phyloP scores from a whole-genome alignment of 129 eudicot genomes.

The Lactuca sativa region DNA sequence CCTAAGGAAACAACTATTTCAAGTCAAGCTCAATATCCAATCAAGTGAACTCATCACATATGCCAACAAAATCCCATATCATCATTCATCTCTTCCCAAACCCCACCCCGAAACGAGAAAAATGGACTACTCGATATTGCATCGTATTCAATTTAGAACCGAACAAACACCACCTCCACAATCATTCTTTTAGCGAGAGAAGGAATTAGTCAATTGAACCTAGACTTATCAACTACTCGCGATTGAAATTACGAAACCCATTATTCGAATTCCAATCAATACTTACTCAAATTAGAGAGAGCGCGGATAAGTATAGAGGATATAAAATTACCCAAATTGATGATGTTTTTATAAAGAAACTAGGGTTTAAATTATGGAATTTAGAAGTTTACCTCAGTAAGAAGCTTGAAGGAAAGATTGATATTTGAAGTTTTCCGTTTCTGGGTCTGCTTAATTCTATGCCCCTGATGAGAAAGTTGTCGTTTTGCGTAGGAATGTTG shows the following conservation, averaged over 20 bases:
- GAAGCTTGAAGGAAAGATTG: conserved; percentile 15
- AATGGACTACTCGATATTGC: background rate
- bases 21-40: background rate
- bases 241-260: background rate
- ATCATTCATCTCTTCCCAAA: background rate
- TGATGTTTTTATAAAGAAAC: background rate
- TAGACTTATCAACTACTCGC: conserved; percentile 2
- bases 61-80: conserved; percentile 1
- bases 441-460: conserved; percentile 13
- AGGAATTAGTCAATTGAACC: background rate
- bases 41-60: background rate
- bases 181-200: background rate
- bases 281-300: background rate
- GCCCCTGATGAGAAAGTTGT: conserved; percentile 18
- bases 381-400: conserved; percentile 5
- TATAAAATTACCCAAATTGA: background rate
- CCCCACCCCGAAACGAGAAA: background rate
- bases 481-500: conserved; percentile 19
- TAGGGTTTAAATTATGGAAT: conserved; percentile 9
- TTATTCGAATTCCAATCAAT: background rate
- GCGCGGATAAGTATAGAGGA: background rate
- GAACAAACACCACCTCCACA: background rate
- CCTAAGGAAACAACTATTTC: background rate
- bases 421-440: conserved; percentile 13
- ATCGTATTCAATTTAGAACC: conserved; percentile 9